These are phyloP conservation scores for Tolypocladium tundrense DNA, from an alignment of 2,329 filamentous ascomycete genomes.

Conservation along the genomic window DNA sequence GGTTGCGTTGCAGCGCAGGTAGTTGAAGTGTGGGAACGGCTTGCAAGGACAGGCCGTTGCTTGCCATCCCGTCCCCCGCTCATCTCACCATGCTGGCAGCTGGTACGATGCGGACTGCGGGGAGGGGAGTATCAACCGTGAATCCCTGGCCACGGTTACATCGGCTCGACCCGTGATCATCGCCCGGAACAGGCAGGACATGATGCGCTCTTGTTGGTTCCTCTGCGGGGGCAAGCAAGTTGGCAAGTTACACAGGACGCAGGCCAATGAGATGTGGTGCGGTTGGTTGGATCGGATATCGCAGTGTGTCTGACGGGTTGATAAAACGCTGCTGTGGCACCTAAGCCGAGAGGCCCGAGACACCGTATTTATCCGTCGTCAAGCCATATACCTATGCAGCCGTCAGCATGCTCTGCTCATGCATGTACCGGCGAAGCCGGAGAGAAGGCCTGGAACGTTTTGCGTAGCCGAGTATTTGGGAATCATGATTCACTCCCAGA, in stretches of 20 bases:
- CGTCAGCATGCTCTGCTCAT: neutral
- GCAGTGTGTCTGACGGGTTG: neutral
- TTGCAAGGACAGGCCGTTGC: neutral
- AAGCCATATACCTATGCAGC: neutral
- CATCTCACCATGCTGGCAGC: neutral
- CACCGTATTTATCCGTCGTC: neutral
- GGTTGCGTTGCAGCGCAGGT: neutral
- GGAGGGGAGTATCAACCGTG: neutral
- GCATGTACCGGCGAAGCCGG: neutral
- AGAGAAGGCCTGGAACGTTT: neutral
- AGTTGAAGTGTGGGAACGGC: neutral
- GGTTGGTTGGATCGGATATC: neutral
- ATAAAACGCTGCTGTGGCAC: neutral
- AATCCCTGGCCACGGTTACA: neutral
- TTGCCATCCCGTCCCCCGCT: neutral
- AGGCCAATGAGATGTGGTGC: neutral
- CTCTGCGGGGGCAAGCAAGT: neutral
- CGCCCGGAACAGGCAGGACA: neutral
- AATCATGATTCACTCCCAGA: neutral
- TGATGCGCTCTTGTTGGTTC: neutral
- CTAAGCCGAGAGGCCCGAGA: neutral
- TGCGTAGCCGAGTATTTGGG: neutral
- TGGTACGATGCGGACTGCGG: neutral
- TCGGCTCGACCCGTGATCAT: conserved; percentile 1
- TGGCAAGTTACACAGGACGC: neutral